Conservation (phyloP, 192 early-diverging fungal species). For the Backusella tarrabulga region DNA sequence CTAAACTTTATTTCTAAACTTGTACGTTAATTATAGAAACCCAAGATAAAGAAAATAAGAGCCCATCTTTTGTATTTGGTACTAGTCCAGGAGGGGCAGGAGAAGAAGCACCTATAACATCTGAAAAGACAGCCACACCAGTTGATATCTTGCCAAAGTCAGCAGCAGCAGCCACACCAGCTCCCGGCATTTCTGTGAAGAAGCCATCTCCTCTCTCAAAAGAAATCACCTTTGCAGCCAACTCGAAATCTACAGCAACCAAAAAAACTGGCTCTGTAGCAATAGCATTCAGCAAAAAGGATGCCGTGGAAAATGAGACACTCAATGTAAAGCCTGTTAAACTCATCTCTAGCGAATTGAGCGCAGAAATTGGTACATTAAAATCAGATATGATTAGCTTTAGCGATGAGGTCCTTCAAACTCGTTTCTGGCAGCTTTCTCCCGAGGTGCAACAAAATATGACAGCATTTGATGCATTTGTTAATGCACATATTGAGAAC, state of each 20-base stretch:
- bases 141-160: not conserved
- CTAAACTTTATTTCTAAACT: no score
- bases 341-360: not conserved
- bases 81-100: not conserved
- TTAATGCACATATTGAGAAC: not conserved
- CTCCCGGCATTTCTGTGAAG: not conserved
- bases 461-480: not conserved
- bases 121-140: not conserved
- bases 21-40: not conserved
- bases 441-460: not conserved
- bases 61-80: not conserved
- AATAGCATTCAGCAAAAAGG: not conserved
- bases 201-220: not conserved
- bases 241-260: not conserved
- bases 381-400: not conserved
- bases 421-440: not conserved
- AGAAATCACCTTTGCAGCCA: not conserved
- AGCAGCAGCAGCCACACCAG: not conserved
- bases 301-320: not conserved
- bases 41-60: not conserved
- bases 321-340: not conserved
- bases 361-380: not conserved
- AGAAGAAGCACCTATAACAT: not conserved
- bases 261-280: not conserved
- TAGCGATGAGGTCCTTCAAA: not conserved